Base-by-base conservation (phyloP, 2,329 filamentous ascomycete species). In the Dichotomopilus funicola region DNA sequence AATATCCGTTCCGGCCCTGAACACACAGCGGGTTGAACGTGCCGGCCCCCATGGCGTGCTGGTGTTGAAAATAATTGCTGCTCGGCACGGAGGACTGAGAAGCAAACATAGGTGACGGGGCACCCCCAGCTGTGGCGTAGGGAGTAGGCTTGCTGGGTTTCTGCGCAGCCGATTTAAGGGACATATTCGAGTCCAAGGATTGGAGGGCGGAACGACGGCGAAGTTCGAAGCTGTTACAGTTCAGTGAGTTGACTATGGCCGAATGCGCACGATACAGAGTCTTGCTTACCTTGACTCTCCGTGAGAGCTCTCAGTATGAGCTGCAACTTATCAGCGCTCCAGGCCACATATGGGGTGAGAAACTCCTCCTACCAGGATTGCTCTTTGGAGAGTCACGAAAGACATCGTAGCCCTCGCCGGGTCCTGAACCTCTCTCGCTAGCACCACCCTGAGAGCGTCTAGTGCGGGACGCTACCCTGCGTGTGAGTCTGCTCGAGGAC, bases 371-470 rank as follows among this genome's bases (percentile, higher is more conserved):
- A 62, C 61, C 56, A 27, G 55, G 54, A 47, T 52, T 57, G 7
- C 37, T 53, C 33, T 61, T 59, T n/a, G 61, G 56, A 10, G 55
- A 51, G 7, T 65, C 64, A 41, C 50, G 60, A 42, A 66, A 66
- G 36, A 65, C 57, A 52, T 64, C 63, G 40, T 61, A 64, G 45
- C 13, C 48, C 3, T 63, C 62, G 6, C 49, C 43, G 5, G 58
- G 43, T 12, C 43, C 53, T 5, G 55, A 49, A 43, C 46, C 53
- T 9, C n/a, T 13, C 2, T 54, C 50, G n/a, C 56, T 38, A 9
- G 50, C 53, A 31, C 55, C 51, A 1, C 55, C 50, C 3, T 35
- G 49, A 11, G 27, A 37, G 4, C 48, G 43, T 51, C 53, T 59
- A 44, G 42, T 36, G 10, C 55, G 33, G 12, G 49, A 52, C 11